Evolutionary conservation across 1,284 basidiomycete genomes (phyloP).

Genomic region (Microbotryomycetes sp.): DNA sequence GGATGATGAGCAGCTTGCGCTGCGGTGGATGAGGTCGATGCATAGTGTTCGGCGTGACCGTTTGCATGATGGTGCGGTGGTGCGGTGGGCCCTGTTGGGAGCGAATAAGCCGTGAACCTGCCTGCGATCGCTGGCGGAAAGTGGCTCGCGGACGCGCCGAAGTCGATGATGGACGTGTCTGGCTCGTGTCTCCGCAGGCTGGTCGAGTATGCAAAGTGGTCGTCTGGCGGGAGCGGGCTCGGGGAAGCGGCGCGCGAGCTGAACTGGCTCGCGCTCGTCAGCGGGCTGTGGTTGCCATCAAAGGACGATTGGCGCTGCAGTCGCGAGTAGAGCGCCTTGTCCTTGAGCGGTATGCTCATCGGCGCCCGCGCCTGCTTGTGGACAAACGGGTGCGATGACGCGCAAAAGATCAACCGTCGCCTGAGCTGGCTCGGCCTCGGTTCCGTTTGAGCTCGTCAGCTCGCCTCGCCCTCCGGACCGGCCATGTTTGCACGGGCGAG

Average conservation of each 20-base stretch:
- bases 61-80: too few species aligned
- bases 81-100: neutral
- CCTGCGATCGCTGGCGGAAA: neutral
- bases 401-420: too few species aligned
- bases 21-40: neutral
- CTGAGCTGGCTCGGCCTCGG: neutral
- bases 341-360: neutral
- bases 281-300: neutral
- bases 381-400: neutral
- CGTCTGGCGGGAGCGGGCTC: constrained; percentile 5
- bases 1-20: constrained; percentile 15
- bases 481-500: neutral
- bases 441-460: neutral
- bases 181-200: constrained; percentile 18
- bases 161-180: constrained; percentile 17
- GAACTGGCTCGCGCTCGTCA: neutral
- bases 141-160: neutral
- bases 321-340: constrained; percentile 15
- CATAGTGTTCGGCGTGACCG: too few species aligned
- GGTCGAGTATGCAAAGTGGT: constrained; percentile 24
- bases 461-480: too few species aligned
- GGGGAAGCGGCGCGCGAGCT: neutral
- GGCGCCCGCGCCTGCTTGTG: neutral
- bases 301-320: constrained; percentile 2
- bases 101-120: neutral